Evolutionary conservation across 2,329 filamentous ascomycete species (phyloP).

Genomic region (Fusarium fracticaudum): DNA sequence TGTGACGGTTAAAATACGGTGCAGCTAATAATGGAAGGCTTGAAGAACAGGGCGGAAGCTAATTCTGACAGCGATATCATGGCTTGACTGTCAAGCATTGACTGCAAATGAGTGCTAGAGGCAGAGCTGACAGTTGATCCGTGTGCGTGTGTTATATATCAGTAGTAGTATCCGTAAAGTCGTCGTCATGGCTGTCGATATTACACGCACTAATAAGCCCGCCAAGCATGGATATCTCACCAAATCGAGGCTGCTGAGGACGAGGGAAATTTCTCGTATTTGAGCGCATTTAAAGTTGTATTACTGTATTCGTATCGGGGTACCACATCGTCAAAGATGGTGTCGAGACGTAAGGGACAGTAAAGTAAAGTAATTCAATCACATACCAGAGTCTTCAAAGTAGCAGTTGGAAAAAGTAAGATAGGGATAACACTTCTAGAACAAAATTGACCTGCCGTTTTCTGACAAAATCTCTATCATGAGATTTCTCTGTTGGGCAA

Average conservation of each 20-base stretch:
- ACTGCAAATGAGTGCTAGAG: not conserved
- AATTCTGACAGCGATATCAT: not conserved
- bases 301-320: not conserved
- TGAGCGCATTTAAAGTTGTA: slow-evolving; percentile 10
- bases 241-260: not conserved
- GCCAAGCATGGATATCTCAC: not conserved
- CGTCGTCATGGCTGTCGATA: slow-evolving; percentile 22
- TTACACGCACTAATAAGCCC: not conserved
- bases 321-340: not conserved
- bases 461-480: slow-evolving; percentile 9
- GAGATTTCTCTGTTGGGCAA: not conserved
- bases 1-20: not conserved
- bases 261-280: slow-evolving; percentile 13
- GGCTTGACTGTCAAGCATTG: not conserved
- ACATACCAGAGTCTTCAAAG: not conserved
- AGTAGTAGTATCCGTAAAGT: not conserved
- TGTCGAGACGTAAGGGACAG: not conserved
- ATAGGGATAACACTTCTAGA: not conserved
- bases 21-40: not conserved
- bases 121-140: not conserved
- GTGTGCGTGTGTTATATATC: not conserved
- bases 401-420: not conserved
- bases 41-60: not conserved
- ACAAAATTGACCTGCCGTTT: slow-evolving; percentile 16
- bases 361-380: not conserved